Base-by-base conservation (phyloP, 495 filamentous ascomycete genomes). In the Aspergillus biplanus region DNA sequence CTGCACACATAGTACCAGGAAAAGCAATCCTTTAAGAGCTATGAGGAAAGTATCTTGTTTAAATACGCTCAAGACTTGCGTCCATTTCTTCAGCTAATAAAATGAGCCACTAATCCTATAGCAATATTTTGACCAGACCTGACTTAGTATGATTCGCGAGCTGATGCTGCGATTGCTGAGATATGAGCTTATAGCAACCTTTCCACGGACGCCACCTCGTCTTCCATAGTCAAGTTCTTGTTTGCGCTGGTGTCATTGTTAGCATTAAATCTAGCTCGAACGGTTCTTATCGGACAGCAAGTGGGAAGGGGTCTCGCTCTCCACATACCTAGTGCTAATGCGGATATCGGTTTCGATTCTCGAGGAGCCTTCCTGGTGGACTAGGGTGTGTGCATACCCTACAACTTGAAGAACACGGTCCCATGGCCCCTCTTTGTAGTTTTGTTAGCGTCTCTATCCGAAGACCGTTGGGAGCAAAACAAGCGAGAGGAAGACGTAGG, bases 281-380 rank as follows among this genome's bases (percentile, higher is more conserved):
- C 21, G 1, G 21, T 27, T 27, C 21, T 27, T 27, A 27, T 27
- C 21, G 21, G 21, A 27, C 21, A 27, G 21, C 21, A 27, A 27
- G 21, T 27, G 21, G 21, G 21, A 27, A 27, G 21, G 21, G 47
- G 33, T 11, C 16, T 35, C 5, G 47, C 53, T n/a, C 32, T 39
- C 49, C 4, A 66, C 79, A 69, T 74, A 92, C 90, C 90, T 87
- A 32, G 89, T 89, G 4, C 89, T 90, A 27, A 92, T 85, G 13
- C 91, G 79, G 73, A 97, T 92, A 66, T 93, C 91, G 4, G 86
- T 90, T 75, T 97, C 92, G 21, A 96, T 86, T 31, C 93, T 75
- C 55, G 88, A 77, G 48, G 90, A 85, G 33, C 91, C 91, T 32
- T 84, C 84, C 66, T 86, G 77, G 67, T 97, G 92, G 47, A 96